Evolutionary conservation across 352 stramenopile species (phyloP).

Genomic region (Pythium vanterpoolii): DNA sequence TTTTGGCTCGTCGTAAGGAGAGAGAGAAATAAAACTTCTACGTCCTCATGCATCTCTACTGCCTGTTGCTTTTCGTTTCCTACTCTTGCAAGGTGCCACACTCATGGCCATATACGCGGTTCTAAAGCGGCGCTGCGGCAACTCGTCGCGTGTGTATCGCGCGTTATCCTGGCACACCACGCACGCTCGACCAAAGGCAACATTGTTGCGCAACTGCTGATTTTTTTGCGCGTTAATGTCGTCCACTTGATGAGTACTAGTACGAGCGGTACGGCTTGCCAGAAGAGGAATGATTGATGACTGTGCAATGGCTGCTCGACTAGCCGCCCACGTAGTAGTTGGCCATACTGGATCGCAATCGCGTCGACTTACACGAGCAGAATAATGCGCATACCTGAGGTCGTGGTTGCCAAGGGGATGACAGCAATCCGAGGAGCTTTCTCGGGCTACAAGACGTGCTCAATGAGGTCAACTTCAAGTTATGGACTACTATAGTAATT

Average conservation of each 20-base stretch:
- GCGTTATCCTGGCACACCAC: constrained; percentile 22
- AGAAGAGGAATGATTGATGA: too few species aligned
- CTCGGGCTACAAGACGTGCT: background rate
- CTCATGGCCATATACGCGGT: constrained; percentile 14
- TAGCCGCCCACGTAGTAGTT: too few species aligned
- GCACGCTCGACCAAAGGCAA: constrained; percentile 13
- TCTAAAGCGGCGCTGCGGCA: constrained; percentile 12
- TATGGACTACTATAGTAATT: background rate
- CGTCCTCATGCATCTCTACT: too few species aligned
- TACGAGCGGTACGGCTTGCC: too few species aligned
- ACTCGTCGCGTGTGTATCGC: background rate
- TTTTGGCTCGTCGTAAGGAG: constrained; percentile 7
- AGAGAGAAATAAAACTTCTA: background rate
- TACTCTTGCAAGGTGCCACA: constrained; percentile 8
- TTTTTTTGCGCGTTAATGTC: constrained; percentile 19
- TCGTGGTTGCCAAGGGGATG: too few species aligned
- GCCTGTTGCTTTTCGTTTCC: constrained; percentile 13
- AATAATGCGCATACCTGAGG: too few species aligned
- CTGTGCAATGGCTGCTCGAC: too few species aligned
- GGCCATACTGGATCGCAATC: too few species aligned
- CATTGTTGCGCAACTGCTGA: constrained; percentile 14
- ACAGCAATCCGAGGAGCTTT: background rate
- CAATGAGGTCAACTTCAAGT: background rate
- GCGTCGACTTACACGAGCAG: too few species aligned
- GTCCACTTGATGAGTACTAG: constrained; percentile 18